Evolutionary conservation across 225 moss, liverwort and hornwort genomes (phyloP).

Genomic region (Straminergon stramineum): DNA sequence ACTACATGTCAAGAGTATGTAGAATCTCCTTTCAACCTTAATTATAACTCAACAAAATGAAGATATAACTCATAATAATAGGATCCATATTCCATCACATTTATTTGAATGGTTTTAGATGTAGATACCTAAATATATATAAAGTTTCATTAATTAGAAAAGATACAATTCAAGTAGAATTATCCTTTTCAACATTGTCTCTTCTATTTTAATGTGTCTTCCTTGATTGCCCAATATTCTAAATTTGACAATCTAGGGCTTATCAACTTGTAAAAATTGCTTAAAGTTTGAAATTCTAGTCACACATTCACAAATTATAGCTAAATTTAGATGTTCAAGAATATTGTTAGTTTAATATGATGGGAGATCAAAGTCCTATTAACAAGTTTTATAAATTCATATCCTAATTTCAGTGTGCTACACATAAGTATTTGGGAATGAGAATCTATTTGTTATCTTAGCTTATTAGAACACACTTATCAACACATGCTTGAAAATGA

Average conservation of each 20-base stretch:
- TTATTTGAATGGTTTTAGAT: neutral
- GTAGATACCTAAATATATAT: neutral
- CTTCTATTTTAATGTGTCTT: no score
- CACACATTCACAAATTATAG: neutral
- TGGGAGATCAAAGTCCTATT: neutral
- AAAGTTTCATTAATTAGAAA: neutral
- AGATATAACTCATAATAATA: neutral
- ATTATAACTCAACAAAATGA: neutral
- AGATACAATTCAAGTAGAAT: neutral
- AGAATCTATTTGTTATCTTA: neutral
- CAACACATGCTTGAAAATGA: no score
- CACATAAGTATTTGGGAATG: no score
- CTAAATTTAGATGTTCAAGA: neutral
- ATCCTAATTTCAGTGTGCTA: neutral
- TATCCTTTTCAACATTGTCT: neutral
- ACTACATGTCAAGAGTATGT: neutral
- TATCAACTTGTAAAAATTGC: neutral
- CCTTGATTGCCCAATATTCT: neutral
- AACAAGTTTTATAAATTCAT: neutral
- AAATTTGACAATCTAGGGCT: neutral
- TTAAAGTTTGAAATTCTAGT: neutral
- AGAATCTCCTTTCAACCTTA: neutral
- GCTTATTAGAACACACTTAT: no score
- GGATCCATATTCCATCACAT: accelerated
- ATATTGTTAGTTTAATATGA: neutral